Evolutionary conservation across 2,329 filamentous ascomycete species (phyloP).

Genomic region (Hymenoscyphus repandus): DNA sequence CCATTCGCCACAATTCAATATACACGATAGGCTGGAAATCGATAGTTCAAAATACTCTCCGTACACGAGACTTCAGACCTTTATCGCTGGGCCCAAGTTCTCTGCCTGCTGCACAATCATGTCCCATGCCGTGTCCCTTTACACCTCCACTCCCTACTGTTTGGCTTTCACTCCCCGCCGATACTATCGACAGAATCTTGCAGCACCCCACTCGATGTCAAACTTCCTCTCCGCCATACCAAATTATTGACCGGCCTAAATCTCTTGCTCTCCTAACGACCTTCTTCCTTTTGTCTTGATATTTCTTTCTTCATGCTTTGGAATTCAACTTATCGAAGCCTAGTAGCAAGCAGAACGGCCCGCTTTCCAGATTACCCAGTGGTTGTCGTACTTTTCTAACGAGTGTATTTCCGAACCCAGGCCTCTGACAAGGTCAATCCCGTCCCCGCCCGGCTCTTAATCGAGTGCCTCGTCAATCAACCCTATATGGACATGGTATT

Average conservation of each 20-base stretch:
- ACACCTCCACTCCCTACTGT: background rate
- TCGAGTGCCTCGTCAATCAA: background rate
- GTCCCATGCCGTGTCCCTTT: background rate
- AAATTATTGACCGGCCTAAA: too few species aligned
- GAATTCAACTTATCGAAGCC: background rate
- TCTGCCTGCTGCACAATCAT: background rate
- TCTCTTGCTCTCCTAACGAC: too few species aligned
- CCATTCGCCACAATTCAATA: constrained; percentile 14
- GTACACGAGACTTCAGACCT: background rate
- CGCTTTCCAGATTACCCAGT: constrained; percentile 8
- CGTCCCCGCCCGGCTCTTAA: background rate
- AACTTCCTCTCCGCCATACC: background rate
- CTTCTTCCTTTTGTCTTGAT: too few species aligned
- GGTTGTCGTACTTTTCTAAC: constrained; percentile 6
- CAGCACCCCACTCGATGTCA: background rate
- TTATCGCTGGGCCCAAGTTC: background rate
- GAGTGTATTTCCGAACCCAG: constrained; percentile 3
- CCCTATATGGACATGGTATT: background rate
- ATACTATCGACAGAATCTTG: background rate
- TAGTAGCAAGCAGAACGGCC: constrained; percentile 2
- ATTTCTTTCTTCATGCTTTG: background rate
- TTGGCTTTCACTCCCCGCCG: background rate
- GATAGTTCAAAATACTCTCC: constrained; percentile 1
- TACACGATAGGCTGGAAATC: constrained; percentile 8
- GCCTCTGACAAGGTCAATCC: background rate